Evolutionary conservation across 805 yeast species (phyloP).

Genomic region (Candida dajiaensis): DNA sequence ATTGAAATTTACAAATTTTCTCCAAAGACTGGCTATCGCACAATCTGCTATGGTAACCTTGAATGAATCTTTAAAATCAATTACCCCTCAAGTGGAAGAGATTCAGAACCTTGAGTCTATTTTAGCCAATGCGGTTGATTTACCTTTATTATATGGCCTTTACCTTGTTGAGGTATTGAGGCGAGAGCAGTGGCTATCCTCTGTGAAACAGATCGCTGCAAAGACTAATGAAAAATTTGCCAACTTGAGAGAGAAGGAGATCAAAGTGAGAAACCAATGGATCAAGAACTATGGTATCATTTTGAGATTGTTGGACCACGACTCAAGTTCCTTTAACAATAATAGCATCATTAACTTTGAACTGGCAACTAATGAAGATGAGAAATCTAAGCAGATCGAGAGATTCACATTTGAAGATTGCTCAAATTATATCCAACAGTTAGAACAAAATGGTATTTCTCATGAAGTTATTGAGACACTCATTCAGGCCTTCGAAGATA

Average conservation of each 20-base stretch:
- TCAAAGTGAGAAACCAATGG: slow-evolving; percentile 55
- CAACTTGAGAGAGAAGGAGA: slow-evolving; percentile 50
- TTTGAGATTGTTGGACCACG: slow-evolving; percentile 29
- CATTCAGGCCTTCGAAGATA: slow-evolving; percentile 31
- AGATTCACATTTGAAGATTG: slow-evolving; percentile 24
- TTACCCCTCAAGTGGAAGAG: slow-evolving; percentile 14
- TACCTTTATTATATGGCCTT: slow-evolving; percentile 71
- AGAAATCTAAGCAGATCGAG: background rate
- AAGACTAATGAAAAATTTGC: slow-evolving; percentile 55
- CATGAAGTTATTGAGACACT: slow-evolving; percentile 30
- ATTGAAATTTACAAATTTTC: slow-evolving; percentile 7
- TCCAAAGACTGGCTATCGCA: slow-evolving; percentile 13
- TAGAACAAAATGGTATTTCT: slow-evolving; percentile 27
- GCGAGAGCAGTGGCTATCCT: slow-evolving; percentile 47
- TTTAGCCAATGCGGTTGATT: slow-evolving; percentile 44
- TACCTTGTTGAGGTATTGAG: slow-evolving; percentile 56
- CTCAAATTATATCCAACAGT: slow-evolving; percentile 30
- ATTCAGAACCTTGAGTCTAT: slow-evolving; percentile 21
- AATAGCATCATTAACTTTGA: slow-evolving; percentile 16
- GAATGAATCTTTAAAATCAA: slow-evolving; percentile 18
- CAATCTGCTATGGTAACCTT: slow-evolving; percentile 18
- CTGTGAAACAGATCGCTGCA: slow-evolving; percentile 20
- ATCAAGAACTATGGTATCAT: slow-evolving; percentile 48
- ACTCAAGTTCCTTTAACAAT: slow-evolving; percentile 18
- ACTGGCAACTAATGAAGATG: slow-evolving; percentile 10